Evolutionary conservation across 257 asterid genomes (phyloP).

Genomic region (Nicotiana undulata): DNA sequence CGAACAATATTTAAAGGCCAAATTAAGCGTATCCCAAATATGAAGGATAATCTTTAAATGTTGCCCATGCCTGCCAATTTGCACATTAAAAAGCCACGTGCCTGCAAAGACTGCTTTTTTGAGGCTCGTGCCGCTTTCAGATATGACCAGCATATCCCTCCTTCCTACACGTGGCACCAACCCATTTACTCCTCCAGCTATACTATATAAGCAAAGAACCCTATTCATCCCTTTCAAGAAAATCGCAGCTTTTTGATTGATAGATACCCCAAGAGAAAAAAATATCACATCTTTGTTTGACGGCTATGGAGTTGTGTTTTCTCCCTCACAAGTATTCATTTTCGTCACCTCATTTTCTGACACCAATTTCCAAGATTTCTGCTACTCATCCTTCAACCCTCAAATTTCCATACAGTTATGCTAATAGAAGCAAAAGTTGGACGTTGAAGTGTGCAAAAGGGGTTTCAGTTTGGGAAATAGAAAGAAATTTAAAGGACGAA

Average conservation of each 20-base stretch:
- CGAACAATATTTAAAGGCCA: too few species aligned
- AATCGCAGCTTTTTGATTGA: background rate
- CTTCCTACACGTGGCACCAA: too few species aligned
- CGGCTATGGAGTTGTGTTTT: slow-evolving; percentile 16
- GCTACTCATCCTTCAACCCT: background rate
- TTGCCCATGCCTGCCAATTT: too few species aligned
- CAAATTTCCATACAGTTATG: background rate
- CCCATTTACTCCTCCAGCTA: too few species aligned
- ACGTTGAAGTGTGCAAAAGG: slow-evolving; percentile 22
- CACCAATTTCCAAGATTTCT: slow-evolving; percentile 1
- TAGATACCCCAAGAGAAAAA: too few species aligned
- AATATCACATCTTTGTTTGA: background rate
- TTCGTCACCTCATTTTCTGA: background rate
- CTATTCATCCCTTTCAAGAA: background rate
- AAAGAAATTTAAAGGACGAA: slow-evolving; percentile 11
- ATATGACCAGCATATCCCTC: too few species aligned
- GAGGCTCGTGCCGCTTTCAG: too few species aligned
- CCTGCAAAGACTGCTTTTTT: too few species aligned
- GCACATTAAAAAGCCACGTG: too few species aligned
- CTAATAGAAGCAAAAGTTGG: background rate
- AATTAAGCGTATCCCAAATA: too few species aligned
- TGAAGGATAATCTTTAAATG: too few species aligned
- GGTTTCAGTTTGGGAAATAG: slow-evolving; percentile 18
- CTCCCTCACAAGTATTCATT: background rate
- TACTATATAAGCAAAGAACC: background rate